phyloP scores from a whole-genome alignment of 106 monocot species.

The Acanthochlamys bracteata region DNA sequence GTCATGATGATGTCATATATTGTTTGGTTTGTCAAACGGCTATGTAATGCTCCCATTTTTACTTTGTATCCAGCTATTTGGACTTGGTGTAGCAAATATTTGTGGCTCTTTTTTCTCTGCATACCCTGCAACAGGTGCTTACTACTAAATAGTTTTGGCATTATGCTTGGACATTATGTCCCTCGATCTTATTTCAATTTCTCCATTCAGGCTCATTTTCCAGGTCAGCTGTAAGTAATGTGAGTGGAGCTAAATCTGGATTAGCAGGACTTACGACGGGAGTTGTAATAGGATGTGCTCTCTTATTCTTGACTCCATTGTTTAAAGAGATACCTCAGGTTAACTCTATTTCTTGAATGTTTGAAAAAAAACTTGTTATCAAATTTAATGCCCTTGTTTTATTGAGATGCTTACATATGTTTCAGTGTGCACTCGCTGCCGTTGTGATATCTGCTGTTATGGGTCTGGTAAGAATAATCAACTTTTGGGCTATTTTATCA shows the following conservation, averaged over 20 bases:
- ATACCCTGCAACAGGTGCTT: slow-evolving; percentile 84
- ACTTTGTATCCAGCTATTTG: slow-evolving; percentile 61
- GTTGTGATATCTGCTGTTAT: slow-evolving; percentile 96
- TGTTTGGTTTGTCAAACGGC: neutral
- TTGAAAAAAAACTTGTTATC: neutral
- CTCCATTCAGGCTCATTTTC: slow-evolving; percentile 83
- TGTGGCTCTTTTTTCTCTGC: slow-evolving; percentile 90
- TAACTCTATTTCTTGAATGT: neutral
- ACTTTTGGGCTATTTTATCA: neutral
- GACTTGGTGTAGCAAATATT: slow-evolving; percentile 91
- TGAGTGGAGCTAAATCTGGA: slow-evolving; percentile 92
- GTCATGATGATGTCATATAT: neutral
- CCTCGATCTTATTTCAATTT: neutral
- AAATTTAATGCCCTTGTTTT: neutral
- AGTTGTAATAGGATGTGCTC: slow-evolving; percentile 82
- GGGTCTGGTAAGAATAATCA: slow-evolving; percentile 57
- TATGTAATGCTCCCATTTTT: neutral
- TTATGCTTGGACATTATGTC: neutral
- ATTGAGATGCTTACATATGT: neutral
- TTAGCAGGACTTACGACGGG: slow-evolving; percentile 89
- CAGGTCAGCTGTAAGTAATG: slow-evolving; percentile 98
- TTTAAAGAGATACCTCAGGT: slow-evolving; percentile 98
- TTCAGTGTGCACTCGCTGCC: slow-evolving; percentile 86
- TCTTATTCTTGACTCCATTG: slow-evolving; percentile 88
- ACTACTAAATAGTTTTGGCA: neutral